Evolutionary conservation across 352 stramenopile genomes (phyloP).

Genomic region (Globisporangium camurandrum): DNA sequence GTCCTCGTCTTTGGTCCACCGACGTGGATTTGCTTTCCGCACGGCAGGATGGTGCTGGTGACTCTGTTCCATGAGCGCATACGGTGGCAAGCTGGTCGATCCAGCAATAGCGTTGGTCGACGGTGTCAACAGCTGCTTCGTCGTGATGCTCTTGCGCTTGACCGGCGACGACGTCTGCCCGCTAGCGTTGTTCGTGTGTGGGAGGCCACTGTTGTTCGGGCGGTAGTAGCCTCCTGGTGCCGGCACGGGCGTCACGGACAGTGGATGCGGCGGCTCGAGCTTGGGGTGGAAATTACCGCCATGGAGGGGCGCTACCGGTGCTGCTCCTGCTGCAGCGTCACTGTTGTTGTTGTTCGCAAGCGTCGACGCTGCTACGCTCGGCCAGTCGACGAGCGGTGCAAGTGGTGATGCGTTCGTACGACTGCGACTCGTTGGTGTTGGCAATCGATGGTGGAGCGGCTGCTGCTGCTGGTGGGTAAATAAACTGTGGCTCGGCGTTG

Average conservation of each 20-base stretch:
- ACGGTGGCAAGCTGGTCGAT: conserved; percentile 9
- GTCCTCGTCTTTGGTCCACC: conserved; percentile 88
- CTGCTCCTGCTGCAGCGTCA: not conserved
- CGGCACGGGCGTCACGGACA: conserved; percentile 31
- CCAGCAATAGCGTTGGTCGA: not conserved
- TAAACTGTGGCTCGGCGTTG: not conserved
- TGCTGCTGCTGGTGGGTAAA: not conserved
- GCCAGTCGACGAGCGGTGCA: conserved; percentile 9
- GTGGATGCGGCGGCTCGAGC: conserved; percentile 25
- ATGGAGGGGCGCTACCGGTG: not conserved
- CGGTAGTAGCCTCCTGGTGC: conserved; percentile 21
- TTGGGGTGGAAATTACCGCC: conserved; percentile 6
- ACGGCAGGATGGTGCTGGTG: too few species aligned
- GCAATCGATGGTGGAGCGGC: conserved; percentile 2
- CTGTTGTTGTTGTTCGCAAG: not conserved
- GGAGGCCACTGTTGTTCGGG: conserved; percentile 20
- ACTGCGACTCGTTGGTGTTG: conserved; percentile 8
- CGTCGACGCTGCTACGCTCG: conserved; percentile 8
- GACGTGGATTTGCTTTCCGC: conserved; percentile 66
- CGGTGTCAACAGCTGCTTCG: conserved; percentile 49
- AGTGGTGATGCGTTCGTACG: not conserved
- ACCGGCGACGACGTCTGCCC: conserved; percentile 48
- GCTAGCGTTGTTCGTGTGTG: conserved; percentile 10
- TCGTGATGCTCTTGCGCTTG: conserved; percentile 75
- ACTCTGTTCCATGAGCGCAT: conserved; percentile 20